Evolutionary conservation across 164 flowering plant species (phyloP).

Genomic region (Tetracentron sinense): DNA sequence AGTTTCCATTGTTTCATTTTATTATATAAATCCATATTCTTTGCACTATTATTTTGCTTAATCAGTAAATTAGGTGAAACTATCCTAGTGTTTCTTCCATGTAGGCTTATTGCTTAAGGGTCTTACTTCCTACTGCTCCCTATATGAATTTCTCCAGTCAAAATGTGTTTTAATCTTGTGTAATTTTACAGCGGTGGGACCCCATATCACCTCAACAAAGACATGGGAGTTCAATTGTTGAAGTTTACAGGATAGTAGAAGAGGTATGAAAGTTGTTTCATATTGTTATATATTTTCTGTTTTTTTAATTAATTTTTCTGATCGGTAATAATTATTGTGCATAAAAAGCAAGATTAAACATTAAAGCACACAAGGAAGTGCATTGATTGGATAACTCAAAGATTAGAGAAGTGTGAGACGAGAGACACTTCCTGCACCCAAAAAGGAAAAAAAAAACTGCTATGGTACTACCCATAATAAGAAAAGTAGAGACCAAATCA

Average conservation of each 20-base stretch:
- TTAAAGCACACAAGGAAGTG: no score
- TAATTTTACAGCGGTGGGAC: slow-evolving; percentile 63
- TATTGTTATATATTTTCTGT: neutral
- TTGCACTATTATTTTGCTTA: neutral
- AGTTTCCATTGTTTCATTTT: no score
- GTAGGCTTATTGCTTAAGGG: neutral
- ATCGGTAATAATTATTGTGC: no score
- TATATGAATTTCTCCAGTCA: neutral
- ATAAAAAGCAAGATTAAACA: no score
- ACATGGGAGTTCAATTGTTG: slow-evolving; percentile 95
- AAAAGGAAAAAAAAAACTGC: no score
- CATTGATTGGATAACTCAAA: no score
- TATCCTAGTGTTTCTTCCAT: neutral
- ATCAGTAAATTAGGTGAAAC: neutral
- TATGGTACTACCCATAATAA: no score
- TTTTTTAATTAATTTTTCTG: neutral
- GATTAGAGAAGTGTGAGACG: no score
- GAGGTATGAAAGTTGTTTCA: slow-evolving; percentile 52
- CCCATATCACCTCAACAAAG: slow-evolving; percentile 90
- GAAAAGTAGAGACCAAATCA: no score
- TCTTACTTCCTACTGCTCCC: neutral
- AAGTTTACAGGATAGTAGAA: slow-evolving; percentile 92
- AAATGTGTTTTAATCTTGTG: neutral
- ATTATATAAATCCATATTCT: neutral
- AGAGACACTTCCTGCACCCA: no score